Percentiles rank a stretch among this genome's conserved stretches.
phyloP scores from a whole-genome alignment of 129 eudicot genomes.

The Chrysanthemum makinoi region DNA sequence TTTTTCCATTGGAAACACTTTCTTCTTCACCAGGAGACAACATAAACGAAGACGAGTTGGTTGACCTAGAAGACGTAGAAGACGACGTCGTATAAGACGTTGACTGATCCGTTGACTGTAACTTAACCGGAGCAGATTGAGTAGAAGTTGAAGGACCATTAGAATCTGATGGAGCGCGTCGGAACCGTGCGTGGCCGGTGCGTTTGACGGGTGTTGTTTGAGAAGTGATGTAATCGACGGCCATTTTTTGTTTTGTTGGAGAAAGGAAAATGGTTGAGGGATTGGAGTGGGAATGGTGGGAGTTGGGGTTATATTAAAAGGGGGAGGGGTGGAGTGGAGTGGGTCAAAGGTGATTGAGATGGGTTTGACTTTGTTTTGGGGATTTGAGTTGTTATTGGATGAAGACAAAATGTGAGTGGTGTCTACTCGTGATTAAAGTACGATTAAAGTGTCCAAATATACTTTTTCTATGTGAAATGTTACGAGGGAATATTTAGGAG shows the following conservation, averaged over 20 bases:
- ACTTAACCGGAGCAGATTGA: slow-evolving; percentile 32
- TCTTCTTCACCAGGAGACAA: slow-evolving; percentile 50
- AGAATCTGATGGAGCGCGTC: slow-evolving; percentile 35
- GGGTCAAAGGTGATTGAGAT: slow-evolving; percentile 26
- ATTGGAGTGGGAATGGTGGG: slow-evolving; percentile 14
- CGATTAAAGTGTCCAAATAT: not conserved
- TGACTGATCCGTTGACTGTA: not conserved
- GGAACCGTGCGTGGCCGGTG: slow-evolving; percentile 43
- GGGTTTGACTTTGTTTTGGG: slow-evolving; percentile 33
- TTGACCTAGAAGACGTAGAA: slow-evolving; percentile 36
- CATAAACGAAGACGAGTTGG: slow-evolving; percentile 60
- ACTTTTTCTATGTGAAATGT: not conserved
- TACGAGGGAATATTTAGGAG: not conserved
- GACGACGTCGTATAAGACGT: slow-evolving; percentile 38
- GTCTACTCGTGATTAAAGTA: slow-evolving; percentile 18
- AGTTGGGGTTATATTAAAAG: not conserved
- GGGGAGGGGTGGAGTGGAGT: not conserved
- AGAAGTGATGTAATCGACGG: slow-evolving; percentile 37
- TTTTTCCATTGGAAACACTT: slow-evolving; percentile 70
- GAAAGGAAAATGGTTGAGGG: not conserved
- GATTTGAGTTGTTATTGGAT: slow-evolving; percentile 11
- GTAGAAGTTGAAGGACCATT: slow-evolving; percentile 37
- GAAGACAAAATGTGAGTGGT: slow-evolving; percentile 26
- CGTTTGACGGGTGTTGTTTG: slow-evolving; percentile 27
- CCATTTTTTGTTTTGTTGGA: slow-evolving; percentile 26